These are phyloP conservation scores for Dichotomocladium elegans DNA, from an alignment of 371 early-diverging fungal genomes.

Conservation along the genomic window DNA sequence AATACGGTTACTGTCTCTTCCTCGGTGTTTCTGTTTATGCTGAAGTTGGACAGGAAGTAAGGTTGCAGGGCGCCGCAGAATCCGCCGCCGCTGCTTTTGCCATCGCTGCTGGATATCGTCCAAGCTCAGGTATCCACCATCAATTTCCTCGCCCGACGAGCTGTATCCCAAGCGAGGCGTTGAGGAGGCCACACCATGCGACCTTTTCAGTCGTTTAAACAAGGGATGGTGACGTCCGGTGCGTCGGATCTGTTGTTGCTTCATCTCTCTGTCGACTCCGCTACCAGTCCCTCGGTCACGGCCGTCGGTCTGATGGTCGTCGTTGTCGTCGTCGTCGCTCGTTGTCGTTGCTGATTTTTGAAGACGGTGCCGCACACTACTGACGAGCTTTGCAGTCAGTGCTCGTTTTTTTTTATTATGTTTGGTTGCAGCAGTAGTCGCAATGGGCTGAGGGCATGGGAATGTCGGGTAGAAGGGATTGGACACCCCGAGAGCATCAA, in stretches of 20 bases:
- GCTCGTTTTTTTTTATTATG: conserved; percentile 4
- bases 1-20: neutral
- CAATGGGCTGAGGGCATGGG: neutral
- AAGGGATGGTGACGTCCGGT: too few relatives aligned
- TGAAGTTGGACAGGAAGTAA: neutral
- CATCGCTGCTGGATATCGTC: conserved; percentile 1
- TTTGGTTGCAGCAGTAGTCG: neutral
- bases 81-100: neutral
- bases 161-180: too few relatives aligned
- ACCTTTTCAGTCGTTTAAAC: too few relatives aligned
- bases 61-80: neutral
- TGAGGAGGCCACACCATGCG: too few relatives aligned
- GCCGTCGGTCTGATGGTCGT: too few relatives aligned
- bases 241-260: too few relatives aligned
- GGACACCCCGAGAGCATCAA: neutral
- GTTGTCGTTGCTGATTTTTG: conserved; percentile 1
- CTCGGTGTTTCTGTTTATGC: neutral
- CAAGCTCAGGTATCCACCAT: conserved; percentile 2
- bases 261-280: too few relatives aligned
- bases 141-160: neutral
- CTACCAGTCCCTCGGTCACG: too few relatives aligned
- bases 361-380: conserved; percentile 5
- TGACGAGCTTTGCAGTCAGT: conserved; percentile 3
- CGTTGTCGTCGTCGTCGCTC: neutral
- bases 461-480: conserved; percentile 2